phyloP scores from a whole-genome alignment of 345 rosid species.

The Gossypium arboreum region DNA sequence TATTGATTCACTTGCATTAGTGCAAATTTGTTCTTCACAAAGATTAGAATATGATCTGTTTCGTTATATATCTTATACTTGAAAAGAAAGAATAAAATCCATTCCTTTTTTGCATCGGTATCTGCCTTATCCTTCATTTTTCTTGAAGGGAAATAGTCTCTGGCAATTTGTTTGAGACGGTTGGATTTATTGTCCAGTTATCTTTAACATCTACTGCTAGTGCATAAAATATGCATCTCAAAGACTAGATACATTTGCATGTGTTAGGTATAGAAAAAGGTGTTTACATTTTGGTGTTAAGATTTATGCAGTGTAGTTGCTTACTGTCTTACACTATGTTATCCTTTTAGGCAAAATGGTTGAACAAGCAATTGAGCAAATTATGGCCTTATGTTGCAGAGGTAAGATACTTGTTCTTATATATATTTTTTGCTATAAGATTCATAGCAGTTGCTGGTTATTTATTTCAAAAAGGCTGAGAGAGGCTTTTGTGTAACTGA shows the following conservation, averaged over 20 bases:
- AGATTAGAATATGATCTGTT: not conserved
- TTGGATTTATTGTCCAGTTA: not conserved
- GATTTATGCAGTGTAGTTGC: conserved; percentile 14
- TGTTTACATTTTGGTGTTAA: not conserved
- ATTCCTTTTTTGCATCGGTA: not conserved
- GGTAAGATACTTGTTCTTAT: conserved; percentile 42
- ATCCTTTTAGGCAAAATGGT: conserved; percentile 84
- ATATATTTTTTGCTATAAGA: conserved; percentile 4
- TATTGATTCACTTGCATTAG: not conserved
- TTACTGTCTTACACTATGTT: conserved; percentile 14
- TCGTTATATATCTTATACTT: not conserved
- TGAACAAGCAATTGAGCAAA: conserved; percentile 89
- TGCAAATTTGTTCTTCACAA: not conserved
- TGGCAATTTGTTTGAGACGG: not conserved
- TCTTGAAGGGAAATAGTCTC: not conserved
- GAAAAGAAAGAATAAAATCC: not conserved
- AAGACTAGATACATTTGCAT: not conserved
- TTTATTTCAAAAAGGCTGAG: conserved; percentile 8
- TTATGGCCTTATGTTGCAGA: conserved; percentile 96
- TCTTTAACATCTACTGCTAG: not conserved
- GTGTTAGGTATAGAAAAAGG: not conserved
- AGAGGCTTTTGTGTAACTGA: not conserved
- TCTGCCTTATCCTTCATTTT: not conserved
- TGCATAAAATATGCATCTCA: not conserved
- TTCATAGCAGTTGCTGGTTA: not conserved